Conservation (phyloP, 1,284 basidiomycete species). For the Prillingera fragicola region DNA sequence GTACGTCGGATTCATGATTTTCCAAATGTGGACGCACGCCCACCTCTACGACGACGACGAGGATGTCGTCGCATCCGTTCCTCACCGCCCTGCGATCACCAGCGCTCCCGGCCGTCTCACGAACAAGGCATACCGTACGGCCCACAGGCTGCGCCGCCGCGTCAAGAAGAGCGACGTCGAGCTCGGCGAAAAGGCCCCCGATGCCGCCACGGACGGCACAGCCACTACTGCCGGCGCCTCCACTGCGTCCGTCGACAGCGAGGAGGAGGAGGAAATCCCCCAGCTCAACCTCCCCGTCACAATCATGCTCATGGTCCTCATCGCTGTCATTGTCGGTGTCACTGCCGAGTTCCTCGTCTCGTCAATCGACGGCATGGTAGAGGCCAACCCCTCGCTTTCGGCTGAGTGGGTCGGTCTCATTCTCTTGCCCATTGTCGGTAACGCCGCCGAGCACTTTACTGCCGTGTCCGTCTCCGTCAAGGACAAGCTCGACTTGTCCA, state of each 20-base stretch:
- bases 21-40: slow-evolving; percentile 81
- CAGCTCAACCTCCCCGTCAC: slow-evolving; percentile 53
- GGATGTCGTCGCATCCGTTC: slow-evolving; percentile 28
- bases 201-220: background rate
- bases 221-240: background rate
- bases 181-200: background rate
- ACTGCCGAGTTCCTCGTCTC: slow-evolving; percentile 64
- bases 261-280: slow-evolving; percentile 46
- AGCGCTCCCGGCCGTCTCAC: slow-evolving; percentile 21
- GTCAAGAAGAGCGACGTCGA: slow-evolving; percentile 16
- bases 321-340: slow-evolving; percentile 51
- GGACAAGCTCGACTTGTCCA: slow-evolving; percentile 53
- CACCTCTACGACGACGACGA: slow-evolving; percentile 57
- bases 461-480: slow-evolving; percentile 83
- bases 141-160: slow-evolving; percentile 19
- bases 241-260: slow-evolving; percentile 17
- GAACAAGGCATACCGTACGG: slow-evolving; percentile 23
- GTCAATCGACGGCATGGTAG: slow-evolving; percentile 46
- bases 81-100: slow-evolving; percentile 35
- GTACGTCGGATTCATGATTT: slow-evolving; percentile 67
- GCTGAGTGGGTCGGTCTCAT: slow-evolving; percentile 78
- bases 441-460: slow-evolving; percentile 68
- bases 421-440: slow-evolving; percentile 48
- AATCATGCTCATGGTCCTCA: slow-evolving; percentile 39
- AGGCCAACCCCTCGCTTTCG: slow-evolving; percentile 51